These are phyloP conservation scores for Tetradesmus lagerheimii DNA, from an alignment of 139 green algal species.

Conservation along the genomic window DNA sequence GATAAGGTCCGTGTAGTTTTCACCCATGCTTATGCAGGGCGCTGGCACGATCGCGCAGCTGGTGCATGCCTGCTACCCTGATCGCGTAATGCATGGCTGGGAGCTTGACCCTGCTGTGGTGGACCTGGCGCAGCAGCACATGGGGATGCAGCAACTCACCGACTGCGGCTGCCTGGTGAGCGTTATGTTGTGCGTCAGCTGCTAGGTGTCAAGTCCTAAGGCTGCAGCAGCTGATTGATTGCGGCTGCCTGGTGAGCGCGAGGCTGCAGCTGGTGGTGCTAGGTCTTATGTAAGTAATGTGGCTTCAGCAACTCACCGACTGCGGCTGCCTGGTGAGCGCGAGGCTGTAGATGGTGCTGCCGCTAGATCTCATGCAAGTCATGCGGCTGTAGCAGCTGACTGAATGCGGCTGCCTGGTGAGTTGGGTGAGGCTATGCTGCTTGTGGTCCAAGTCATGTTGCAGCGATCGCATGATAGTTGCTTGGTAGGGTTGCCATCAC, in stretches of 20 bases:
- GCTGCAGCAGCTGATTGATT: neutral
- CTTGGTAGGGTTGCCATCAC: too few relatives aligned
- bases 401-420: neutral
- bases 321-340: constrained; percentile 35
- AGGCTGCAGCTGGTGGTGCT: too few relatives aligned
- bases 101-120: constrained; percentile 54
- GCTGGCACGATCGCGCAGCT: constrained; percentile 47
- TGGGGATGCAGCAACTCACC: constrained; percentile 48
- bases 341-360: too few relatives aligned
- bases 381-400: neutral
- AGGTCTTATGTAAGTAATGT: too few relatives aligned
- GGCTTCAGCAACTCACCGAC: constrained; percentile 37
- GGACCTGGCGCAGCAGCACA: constrained; percentile 29
- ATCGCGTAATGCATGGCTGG: constrained; percentile 43
- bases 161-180: constrained; percentile 39
- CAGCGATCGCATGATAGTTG: too few relatives aligned
- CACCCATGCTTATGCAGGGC: constrained; percentile 28
- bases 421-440: too few relatives aligned
- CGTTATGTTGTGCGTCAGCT: too few relatives aligned
- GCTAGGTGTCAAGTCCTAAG: too few relatives aligned
- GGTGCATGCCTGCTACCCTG: constrained; percentile 22
- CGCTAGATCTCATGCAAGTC: too few relatives aligned
- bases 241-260: neutral
- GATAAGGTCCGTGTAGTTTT: too few relatives aligned
- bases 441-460: too few relatives aligned